Base-by-base conservation (phyloP, 2,329 filamentous ascomycete species). In the Aspergillus spinulosporus region DNA sequence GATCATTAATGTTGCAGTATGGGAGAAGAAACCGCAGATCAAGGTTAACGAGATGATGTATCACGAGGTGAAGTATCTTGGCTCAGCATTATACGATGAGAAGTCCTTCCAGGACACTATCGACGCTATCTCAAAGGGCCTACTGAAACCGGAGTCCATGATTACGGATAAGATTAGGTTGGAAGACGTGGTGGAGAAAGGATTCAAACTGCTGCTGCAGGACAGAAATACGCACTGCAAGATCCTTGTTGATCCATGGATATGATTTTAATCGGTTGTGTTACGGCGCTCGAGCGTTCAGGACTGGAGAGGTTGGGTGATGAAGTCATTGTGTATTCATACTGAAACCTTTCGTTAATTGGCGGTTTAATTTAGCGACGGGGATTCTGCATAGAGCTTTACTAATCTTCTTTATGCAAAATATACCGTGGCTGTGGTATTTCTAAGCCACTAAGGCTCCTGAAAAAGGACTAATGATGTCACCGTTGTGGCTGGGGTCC, bases 1-100 rank as follows among this genome's bases (percentile, higher is more conserved):
- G 0, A 76, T 88, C 0, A 78, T 88, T 2, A 88, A 88, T 58
- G 78, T 88, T n/a, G 83, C 85, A 0, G 82, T 88, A 2, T 87
- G 83, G 83, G 83, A 85, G 64, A 82, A 78, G 52, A 73, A 74
- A 5, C 76, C 84, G 3, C 74, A 76, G 0, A 79, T 86, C 50
- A 73, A 81, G 32, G 78, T 81, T 1, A 84, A 84, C 60, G 76
- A 79, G 62, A 62, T 85, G 31, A 76, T 84, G 4, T 79, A 80
- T 51, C 75, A 75, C 5, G 82, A 85, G 66, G 78, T 81, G 32
- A 77, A 72, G 36, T 83, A 82, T 62, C 73, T 77, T 5, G 79
- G 79, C 26, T 68, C 71, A 3, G 64, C 82, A 9, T 74, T 80
- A 7, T 83, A 82, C 65, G 76, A 78, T 68, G 73, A 75, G 63